Evolutionary conservation across 352 stramenopile genomes (phyloP).

Genomic region (Globisporangium iwayamae): DNA sequence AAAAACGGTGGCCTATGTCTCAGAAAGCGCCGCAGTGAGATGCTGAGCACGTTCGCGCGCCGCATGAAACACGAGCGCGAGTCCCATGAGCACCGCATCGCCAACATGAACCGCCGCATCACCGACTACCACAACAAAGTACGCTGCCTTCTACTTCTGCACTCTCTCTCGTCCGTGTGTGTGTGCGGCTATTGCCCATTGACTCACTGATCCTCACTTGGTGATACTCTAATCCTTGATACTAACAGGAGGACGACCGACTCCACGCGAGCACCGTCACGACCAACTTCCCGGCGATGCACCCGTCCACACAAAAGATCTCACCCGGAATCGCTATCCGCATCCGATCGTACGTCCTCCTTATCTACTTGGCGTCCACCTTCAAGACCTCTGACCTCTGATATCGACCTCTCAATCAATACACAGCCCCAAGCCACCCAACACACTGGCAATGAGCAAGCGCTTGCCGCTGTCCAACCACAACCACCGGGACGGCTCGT

Average conservation of each 20-base stretch:
- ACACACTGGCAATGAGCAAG: slow-evolving; percentile 43
- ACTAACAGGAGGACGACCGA: slow-evolving; percentile 50
- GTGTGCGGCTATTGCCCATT: not conserved
- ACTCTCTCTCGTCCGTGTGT: not conserved
- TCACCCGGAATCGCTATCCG: slow-evolving; percentile 51
- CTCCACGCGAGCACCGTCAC: slow-evolving; percentile 56
- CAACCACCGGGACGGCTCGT: slow-evolving; percentile 3
- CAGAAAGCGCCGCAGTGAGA: slow-evolving; percentile 47
- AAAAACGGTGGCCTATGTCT: not conserved
- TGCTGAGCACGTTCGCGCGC: slow-evolving; percentile 49
- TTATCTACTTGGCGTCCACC: too few species aligned
- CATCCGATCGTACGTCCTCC: slow-evolving; percentile 47
- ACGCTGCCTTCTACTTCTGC: slow-evolving; percentile 4
- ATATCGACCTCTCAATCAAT: not conserved
- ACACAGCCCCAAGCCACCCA: slow-evolving; percentile 51
- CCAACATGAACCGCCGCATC: slow-evolving; percentile 84
- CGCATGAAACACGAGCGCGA: slow-evolving; percentile 55
- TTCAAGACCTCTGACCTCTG: not conserved
- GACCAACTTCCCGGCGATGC: slow-evolving; percentile 82
- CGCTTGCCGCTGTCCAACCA: slow-evolving; percentile 19
- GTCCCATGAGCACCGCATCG: slow-evolving; percentile 56
- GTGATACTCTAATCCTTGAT: too few species aligned
- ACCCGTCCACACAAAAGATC: slow-evolving; percentile 70
- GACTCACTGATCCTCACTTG: not conserved
- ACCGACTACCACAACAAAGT: slow-evolving; percentile 73